These are phyloP conservation scores for Chrysoporthe puriensis DNA, from an alignment of 2,329 filamentous ascomycete genomes.

Conservation along the genomic window DNA sequence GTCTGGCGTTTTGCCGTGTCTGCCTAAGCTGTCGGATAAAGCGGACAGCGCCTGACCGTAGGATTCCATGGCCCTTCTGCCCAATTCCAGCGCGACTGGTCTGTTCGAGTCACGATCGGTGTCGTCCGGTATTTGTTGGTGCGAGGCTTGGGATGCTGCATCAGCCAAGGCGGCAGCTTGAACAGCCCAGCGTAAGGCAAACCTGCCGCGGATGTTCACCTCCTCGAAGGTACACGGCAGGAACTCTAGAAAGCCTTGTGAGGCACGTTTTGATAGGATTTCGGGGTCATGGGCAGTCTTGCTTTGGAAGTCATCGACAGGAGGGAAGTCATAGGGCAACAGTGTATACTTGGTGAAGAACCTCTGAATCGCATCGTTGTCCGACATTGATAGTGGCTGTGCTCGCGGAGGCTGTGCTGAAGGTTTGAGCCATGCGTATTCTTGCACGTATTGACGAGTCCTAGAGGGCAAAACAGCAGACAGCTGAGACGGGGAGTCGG, in stretches of 20 bases:
- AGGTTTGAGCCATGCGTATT: slow-evolving; percentile 34
- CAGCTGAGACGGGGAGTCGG: background rate
- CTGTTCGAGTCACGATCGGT: background rate
- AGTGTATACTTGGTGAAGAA: slow-evolving; percentile 47
- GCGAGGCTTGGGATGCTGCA: slow-evolving; percentile 33
- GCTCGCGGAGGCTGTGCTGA: background rate
- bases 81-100: slow-evolving; percentile 23
- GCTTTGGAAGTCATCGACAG: background rate
- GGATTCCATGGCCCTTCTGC: slow-evolving; percentile 37
- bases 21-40: slow-evolving; percentile 38
- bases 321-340: slow-evolving; percentile 33
- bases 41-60: slow-evolving; percentile 42
- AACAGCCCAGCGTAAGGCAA: slow-evolving; percentile 44
- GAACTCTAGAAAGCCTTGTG: slow-evolving; percentile 45
- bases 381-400: slow-evolving; percentile 9
- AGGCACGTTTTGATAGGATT: slow-evolving; percentile 39
- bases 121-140: slow-evolving; percentile 24
- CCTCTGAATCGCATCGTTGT: slow-evolving; percentile 37
- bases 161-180: slow-evolving; percentile 42
- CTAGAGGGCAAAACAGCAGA: background rate
- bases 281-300: background rate
- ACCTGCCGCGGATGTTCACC: slow-evolving; percentile 42
- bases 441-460: background rate
- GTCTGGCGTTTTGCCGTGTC: slow-evolving; percentile 40
- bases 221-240: slow-evolving; percentile 43